phyloP scores from a whole-genome alignment of 176 grass and related monocot genomes.

The Stipa capillata region DNA sequence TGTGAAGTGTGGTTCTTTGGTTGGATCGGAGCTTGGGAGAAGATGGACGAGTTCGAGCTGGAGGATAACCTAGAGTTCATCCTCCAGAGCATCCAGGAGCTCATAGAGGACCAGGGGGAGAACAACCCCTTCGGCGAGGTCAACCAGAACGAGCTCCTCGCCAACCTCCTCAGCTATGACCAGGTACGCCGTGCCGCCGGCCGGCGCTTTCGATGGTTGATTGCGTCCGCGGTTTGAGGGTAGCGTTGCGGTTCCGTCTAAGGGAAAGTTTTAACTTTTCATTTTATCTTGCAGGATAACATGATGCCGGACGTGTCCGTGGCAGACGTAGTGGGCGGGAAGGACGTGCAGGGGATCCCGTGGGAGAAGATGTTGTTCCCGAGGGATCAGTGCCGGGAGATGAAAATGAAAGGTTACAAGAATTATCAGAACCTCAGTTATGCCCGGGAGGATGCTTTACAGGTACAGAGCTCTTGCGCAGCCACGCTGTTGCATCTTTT shows the following conservation, averaged over 20 bases:
- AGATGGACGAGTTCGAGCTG: constrained; percentile 49
- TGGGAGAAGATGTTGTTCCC: constrained; percentile 55
- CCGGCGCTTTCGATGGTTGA: background rate
- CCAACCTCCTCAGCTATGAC: constrained; percentile 34
- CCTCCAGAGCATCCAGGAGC: constrained; percentile 48
- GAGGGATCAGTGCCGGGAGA: constrained; percentile 52
- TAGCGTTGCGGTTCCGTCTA: background rate
- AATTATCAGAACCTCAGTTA: constrained; percentile 59
- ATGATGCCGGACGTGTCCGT: constrained; percentile 27
- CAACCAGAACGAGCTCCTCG: constrained; percentile 41
- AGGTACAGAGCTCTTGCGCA: constrained; percentile 13
- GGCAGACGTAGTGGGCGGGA: constrained; percentile 22
- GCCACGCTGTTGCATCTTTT: background rate
- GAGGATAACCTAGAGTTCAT: constrained; percentile 48
- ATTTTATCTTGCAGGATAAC: constrained; percentile 21
- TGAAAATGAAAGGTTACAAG: constrained; percentile 54
- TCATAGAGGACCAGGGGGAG: constrained; percentile 38
- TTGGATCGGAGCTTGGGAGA: background rate
- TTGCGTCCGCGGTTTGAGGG: background rate
- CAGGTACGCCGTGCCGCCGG: background rate
- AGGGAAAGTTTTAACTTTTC: background rate
- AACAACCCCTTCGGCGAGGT: constrained; percentile 31
- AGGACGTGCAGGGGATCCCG: constrained; percentile 66
- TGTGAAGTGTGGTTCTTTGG: background rate
- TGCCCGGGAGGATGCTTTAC: constrained; percentile 25